These are phyloP conservation scores for Holtermannia corniformis DNA, from an alignment of 768 basidiomycete genomes.

Conservation along the genomic window DNA sequence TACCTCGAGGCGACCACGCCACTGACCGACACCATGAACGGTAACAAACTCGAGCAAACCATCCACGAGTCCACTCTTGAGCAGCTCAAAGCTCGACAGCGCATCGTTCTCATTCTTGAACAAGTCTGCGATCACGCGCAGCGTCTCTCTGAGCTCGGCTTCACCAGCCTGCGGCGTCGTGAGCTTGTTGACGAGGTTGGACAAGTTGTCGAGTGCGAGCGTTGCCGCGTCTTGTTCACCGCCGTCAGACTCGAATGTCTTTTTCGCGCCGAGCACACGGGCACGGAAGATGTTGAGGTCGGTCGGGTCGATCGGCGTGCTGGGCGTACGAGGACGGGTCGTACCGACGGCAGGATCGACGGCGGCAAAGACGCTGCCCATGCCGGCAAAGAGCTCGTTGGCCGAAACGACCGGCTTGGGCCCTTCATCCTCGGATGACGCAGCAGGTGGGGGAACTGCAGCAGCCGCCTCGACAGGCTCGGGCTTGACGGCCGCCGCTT, in stretches of 20 bases:
- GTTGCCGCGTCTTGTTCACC: slow-evolving; percentile 53
- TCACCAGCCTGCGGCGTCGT: slow-evolving; percentile 52
- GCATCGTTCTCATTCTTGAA: slow-evolving; percentile 55
- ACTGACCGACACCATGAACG: slow-evolving; percentile 55
- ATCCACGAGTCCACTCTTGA: slow-evolving; percentile 89
- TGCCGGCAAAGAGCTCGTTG: slow-evolving; percentile 8
- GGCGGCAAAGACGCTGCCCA: slow-evolving; percentile 12
- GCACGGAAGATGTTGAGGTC: slow-evolving; percentile 90
- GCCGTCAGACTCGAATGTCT: slow-evolving; percentile 44
- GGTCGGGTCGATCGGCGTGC: slow-evolving; percentile 52
- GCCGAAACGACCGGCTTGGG: slow-evolving; percentile 19
- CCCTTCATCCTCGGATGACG: slow-evolving; percentile 9
- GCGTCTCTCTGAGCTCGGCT: slow-evolving; percentile 52
- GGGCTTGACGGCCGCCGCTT: slow-evolving; percentile 19
- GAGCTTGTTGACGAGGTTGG: slow-evolving; percentile 58
- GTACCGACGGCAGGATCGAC: slow-evolving; percentile 2
- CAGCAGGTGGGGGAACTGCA: slow-evolving; percentile 4
- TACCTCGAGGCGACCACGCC: too few relatives aligned
- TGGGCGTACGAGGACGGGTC: slow-evolving; percentile 3
- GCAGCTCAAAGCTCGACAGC: slow-evolving; percentile 88
- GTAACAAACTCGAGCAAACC: slow-evolving; percentile 73
- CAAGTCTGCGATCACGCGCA: slow-evolving; percentile 67
- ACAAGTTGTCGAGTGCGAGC: slow-evolving; percentile 48
- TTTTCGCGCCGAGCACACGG: slow-evolving; percentile 76
- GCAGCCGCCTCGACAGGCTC: slow-evolving; percentile 17